These are phyloP conservation scores for Penicillium sp. DNA, from an alignment of 2,329 filamentous ascomycete genomes.

Conservation along the genomic window DNA sequence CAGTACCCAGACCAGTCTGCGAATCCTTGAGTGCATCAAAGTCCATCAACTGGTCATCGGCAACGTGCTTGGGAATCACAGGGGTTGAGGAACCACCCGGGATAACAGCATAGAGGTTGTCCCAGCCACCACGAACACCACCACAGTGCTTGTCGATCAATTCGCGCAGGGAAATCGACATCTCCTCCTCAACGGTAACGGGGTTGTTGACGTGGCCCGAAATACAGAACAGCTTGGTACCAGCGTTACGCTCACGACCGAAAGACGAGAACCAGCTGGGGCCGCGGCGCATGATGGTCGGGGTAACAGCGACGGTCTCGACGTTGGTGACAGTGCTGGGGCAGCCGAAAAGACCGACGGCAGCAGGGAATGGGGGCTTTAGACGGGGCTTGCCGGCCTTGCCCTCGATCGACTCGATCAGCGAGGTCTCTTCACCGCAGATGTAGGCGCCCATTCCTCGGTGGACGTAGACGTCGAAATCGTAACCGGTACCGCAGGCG, in stretches of 20 bases:
- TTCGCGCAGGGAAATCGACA: conserved; percentile 93
- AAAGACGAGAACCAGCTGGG: conserved; percentile 89
- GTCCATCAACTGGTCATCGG: conserved; percentile 97
- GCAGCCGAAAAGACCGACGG: conserved; percentile 95
- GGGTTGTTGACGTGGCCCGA: conserved; percentile 99
- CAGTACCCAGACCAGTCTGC: conserved; percentile 93
- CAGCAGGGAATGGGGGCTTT: conserved; percentile 96
- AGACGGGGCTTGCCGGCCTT: conserved; percentile 97
- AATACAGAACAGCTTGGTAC: conserved; percentile 97
- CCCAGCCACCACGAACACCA: conserved; percentile 93
- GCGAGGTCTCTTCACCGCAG: conserved; percentile 94
- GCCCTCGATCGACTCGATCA: conserved; percentile 96
- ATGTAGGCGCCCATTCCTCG: conserved; percentile 96
- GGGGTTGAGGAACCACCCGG: conserved; percentile 95
- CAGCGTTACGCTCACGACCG: conserved; percentile 90
- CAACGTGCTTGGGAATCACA: conserved; percentile 81
- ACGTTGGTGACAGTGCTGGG: conserved; percentile 97
- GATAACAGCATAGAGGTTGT: conserved; percentile 92
- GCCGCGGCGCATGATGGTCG: conserved; percentile 90
- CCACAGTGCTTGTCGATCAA: conserved; percentile 98
- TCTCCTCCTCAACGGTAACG: conserved; percentile 96
- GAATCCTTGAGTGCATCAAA: conserved; percentile 97
- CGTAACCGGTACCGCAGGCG: conserved; percentile 91
- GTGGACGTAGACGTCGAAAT: conserved; percentile 96
- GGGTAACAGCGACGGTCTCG: conserved; percentile 90